A percentile compares a stretch with the other conserved stretches of the same genome.
Conservation (phyloP, 345 rosid genomes). For the Eucalyptus melliodora region DNA sequence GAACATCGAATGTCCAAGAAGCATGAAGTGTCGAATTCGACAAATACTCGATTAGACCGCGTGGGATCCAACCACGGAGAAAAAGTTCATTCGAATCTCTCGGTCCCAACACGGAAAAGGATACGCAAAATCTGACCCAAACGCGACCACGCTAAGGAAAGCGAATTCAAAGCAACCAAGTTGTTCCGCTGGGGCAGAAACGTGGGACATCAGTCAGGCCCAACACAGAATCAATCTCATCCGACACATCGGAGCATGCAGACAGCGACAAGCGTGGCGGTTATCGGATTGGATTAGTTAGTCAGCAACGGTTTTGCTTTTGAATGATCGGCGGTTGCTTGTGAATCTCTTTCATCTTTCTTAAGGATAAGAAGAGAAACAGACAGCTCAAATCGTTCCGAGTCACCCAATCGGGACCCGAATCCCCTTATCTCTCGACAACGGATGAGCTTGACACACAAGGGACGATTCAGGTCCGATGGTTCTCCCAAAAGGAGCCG, state of each 20-base stretch:
- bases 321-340: neutral
- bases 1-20: neutral
- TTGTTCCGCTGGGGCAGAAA: neutral
- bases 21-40: neutral
- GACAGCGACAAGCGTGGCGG: neutral
- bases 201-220: neutral
- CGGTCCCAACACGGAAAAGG: neutral
- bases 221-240: neutral
- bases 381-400: neutral
- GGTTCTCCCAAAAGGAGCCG: neutral
- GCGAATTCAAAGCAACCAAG: neutral
- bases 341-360: neutral
- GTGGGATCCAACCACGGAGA: neutral
- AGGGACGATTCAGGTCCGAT: neutral
- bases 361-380: neutral
- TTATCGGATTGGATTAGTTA: neutral
- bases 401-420: neutral
- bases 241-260: neutral
- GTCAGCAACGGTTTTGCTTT: neutral
- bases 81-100: neutral
- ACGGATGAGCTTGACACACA: neutral
- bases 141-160: neutral
- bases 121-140: neutral
- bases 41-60: fast-evolving
- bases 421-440: neutral